Conservation (phyloP, 371 early-diverging fungal species). For the Catenaria anguillulae region DNA sequence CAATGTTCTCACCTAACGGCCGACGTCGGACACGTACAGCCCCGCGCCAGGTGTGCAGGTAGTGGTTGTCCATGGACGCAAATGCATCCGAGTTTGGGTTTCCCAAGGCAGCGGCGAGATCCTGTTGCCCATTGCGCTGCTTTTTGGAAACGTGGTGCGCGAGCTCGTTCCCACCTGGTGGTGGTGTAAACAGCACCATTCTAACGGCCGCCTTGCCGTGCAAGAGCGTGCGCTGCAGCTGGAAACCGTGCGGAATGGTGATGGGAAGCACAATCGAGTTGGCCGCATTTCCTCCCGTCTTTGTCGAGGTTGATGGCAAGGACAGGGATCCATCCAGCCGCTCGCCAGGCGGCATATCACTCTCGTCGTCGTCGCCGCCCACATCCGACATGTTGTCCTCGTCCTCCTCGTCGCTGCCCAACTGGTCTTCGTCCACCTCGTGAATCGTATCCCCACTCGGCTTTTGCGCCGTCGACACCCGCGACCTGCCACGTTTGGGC, state of each 20-base stretch:
- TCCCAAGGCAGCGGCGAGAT: neutral
- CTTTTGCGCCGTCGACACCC: no score
- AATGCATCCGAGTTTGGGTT: conserved; percentile 3
- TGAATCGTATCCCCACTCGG: no score
- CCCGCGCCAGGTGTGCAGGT: conserved; percentile 1
- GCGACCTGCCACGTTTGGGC: no score
- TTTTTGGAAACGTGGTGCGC: no score
- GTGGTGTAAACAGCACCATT: neutral
- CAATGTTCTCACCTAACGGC: neutral
- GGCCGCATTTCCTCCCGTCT: no score
- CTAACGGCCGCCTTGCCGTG: conserved; percentile 1
- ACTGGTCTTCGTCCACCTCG: neutral
- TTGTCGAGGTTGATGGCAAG: no score
- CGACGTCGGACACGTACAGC: neutral
- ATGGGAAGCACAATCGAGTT: neutral
- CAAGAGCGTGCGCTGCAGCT: conserved; percentile 1
- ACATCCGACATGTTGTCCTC: neutral
- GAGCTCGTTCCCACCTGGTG: no score
- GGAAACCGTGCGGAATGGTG: conserved; percentile 6
- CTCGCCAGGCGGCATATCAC: no score
- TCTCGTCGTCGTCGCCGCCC: neutral
- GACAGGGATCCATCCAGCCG: no score
- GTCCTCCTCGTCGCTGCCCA: neutral
- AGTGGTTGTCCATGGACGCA: conserved; percentile 1
- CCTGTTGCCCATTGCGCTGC: no score